Evolutionary conservation across 2,329 filamentous ascomycete genomes (phyloP).

Genomic region (Clonostachys solani): DNA sequence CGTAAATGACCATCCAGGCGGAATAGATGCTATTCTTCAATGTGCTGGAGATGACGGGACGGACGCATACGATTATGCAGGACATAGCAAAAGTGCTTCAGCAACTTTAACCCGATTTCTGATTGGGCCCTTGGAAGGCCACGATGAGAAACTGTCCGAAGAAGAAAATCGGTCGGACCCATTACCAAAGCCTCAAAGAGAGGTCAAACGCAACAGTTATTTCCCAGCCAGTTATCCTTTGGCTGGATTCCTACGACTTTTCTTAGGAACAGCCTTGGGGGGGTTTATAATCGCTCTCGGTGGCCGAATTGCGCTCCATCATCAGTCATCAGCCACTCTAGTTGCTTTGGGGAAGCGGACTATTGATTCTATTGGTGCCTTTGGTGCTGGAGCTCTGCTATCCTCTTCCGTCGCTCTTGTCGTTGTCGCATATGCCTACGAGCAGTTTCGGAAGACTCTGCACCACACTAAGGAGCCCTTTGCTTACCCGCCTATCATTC

Average conservation of each 20-base stretch:
- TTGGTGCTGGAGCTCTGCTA: background rate
- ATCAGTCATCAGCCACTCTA: background rate
- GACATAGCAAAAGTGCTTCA: background rate
- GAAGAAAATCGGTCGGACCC: background rate
- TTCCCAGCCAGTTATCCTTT: too few species aligned
- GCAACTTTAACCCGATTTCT: background rate
- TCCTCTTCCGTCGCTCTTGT: background rate
- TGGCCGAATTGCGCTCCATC: background rate
- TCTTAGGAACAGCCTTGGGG: background rate
- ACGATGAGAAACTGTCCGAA: background rate
- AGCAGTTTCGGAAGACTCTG: background rate
- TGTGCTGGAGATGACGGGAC: background rate
- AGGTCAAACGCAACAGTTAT: too few species aligned
- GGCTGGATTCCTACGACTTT: too few species aligned
- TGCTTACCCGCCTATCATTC: conserved; percentile 1
- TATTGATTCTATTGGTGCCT: background rate
- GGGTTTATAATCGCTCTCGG: background rate
- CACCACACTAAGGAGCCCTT: conserved; percentile 1
- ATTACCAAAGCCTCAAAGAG: too few species aligned
- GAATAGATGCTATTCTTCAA: background rate
- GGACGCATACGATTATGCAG: background rate
- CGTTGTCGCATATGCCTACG: background rate
- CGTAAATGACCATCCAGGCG: background rate
- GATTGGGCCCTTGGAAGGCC: background rate
- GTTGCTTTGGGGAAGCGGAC: background rate